Evolutionary conservation across 306 rosid species (phyloP).

Genomic region (Trifolium fragiferum): DNA sequence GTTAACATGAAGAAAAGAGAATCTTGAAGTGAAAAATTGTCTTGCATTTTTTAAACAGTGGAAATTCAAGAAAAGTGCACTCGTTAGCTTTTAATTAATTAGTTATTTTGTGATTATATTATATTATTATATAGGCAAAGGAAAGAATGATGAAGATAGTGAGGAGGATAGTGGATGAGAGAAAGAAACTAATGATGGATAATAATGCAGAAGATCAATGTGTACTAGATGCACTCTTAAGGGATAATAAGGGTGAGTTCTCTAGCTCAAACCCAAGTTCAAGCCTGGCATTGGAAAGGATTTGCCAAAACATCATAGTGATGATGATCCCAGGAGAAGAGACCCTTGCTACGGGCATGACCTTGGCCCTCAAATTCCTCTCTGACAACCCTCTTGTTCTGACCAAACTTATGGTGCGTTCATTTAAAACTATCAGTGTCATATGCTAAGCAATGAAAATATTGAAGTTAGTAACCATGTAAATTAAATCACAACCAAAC

Average conservation of each 20-base stretch:
- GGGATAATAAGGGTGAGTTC: conserved; percentile 52
- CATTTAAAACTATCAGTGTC: not conserved
- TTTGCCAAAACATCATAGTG: conserved; percentile 73
- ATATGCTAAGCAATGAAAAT: no score
- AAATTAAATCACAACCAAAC: no score
- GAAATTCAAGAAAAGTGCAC: no score
- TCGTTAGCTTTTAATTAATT: not conserved
- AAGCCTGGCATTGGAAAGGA: conserved; percentile 52
- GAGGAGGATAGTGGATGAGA: conserved; percentile 57
- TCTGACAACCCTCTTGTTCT: conserved; percentile 64
- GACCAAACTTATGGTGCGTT: conserved; percentile 58
- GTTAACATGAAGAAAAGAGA: no score
- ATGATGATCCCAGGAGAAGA: conserved; percentile 95
- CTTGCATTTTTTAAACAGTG: no score
- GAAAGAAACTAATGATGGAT: conserved; percentile 30
- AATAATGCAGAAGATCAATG: not conserved
- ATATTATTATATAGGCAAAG: conserved; percentile 72
- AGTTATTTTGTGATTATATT: not conserved
- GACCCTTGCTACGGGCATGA: conserved; percentile 85
- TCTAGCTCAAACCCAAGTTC: conserved; percentile 38
- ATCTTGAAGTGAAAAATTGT: not conserved
- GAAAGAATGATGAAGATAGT: conserved; percentile 76
- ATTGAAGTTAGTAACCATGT: no score
- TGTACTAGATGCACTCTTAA: conserved; percentile 65
- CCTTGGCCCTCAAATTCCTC: conserved; percentile 75